Percentiles rank a stretch among this genome's conserved stretches.
Evolutionary conservation across 371 early-diverging fungal species (phyloP).

Genomic region (Funneliformis caledonium): DNA sequence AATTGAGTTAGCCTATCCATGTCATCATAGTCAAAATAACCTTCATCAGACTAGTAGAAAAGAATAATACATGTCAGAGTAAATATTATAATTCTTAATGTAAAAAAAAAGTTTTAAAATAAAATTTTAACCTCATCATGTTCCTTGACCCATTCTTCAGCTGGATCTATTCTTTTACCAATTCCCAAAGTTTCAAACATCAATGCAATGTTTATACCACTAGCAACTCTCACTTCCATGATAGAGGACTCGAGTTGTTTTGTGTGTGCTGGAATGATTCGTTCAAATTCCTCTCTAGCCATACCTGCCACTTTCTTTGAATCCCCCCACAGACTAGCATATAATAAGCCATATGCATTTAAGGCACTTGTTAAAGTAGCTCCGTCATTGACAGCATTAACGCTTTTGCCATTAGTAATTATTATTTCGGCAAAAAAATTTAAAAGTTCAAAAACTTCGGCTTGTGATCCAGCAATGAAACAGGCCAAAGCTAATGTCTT

Average conservation of each 20-base stretch:
- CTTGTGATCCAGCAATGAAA: slow-evolving; percentile 66
- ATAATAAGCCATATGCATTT: slow-evolving; percentile 58
- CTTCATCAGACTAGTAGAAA: slow-evolving; percentile 42
- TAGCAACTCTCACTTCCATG: slow-evolving; percentile 73
- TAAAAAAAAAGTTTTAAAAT: not conserved
- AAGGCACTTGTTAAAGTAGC: slow-evolving; percentile 52
- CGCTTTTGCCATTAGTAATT: slow-evolving; percentile 43
- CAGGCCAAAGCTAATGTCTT: slow-evolving; percentile 63
- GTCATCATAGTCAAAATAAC: slow-evolving; percentile 56
- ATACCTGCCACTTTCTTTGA: slow-evolving; percentile 49
- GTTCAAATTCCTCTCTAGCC: slow-evolving; percentile 42
- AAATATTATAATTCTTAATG: not conserved
- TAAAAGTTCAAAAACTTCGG: slow-evolving; percentile 56
- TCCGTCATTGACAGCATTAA: slow-evolving; percentile 45
- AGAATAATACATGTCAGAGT: not conserved
- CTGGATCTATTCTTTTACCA: slow-evolving; percentile 42
- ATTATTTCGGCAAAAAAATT: slow-evolving; percentile 47
- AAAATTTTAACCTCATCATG: not conserved
- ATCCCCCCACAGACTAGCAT: slow-evolving; percentile 54
- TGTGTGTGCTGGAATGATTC: slow-evolving; percentile 55
- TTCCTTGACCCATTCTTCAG: slow-evolving; percentile 48
- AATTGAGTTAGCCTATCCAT: slow-evolving; percentile 63
- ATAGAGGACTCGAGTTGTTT: slow-evolving; percentile 62
- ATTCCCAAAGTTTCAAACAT: slow-evolving; percentile 62
- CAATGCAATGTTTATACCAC: slow-evolving; percentile 78